Evolutionary conservation across 176 grass and related monocot genomes (phyloP).

Genomic region (Saccharum officinarum): DNA sequence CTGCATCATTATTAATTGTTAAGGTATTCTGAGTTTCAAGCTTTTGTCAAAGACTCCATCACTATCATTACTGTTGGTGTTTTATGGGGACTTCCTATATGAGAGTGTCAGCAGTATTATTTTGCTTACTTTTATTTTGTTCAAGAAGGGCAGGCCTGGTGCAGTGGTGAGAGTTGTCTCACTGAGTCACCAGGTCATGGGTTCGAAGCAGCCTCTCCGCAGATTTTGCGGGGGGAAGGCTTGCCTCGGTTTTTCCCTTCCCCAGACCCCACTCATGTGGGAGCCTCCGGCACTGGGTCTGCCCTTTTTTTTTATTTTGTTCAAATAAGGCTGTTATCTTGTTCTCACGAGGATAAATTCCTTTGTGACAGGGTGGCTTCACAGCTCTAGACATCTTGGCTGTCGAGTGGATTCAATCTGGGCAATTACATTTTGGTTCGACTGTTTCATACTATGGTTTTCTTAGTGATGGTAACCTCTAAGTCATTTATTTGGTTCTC

Average conservation of each 20-base stretch:
- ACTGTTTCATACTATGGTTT: slow-evolving; percentile 99
- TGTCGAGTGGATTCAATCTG: slow-evolving; percentile 90
- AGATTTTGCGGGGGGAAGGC: no score
- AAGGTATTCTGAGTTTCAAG: slow-evolving; percentile 53
- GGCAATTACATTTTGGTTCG: slow-evolving; percentile 80
- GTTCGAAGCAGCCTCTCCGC: no score
- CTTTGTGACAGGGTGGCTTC: slow-evolving; percentile 67
- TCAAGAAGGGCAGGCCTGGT: no score
- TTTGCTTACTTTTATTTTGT: slow-evolving; percentile 7
- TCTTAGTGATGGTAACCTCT: slow-evolving; percentile 85
- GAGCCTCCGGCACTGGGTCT: no score
- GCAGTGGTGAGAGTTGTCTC: no score
- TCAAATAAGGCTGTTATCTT: not conserved
- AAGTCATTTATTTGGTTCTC: not conserved
- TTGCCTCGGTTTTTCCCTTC: no score
- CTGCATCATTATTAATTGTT: slow-evolving; percentile 88
- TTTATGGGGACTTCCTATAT: slow-evolving; percentile 13
- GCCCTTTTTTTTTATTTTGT: slow-evolving; percentile 7
- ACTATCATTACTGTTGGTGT: not conserved
- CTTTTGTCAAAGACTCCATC: not conserved
- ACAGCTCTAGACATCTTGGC: slow-evolving; percentile 79
- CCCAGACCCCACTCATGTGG: no score
- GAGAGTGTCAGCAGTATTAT: slow-evolving; percentile 11
- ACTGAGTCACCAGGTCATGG: no score
- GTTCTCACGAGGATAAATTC: slow-evolving; percentile 30